Evolutionary conservation across 164 flowering plant species (phyloP).

Genomic region (Tetrastigma voinierianum): DNA sequence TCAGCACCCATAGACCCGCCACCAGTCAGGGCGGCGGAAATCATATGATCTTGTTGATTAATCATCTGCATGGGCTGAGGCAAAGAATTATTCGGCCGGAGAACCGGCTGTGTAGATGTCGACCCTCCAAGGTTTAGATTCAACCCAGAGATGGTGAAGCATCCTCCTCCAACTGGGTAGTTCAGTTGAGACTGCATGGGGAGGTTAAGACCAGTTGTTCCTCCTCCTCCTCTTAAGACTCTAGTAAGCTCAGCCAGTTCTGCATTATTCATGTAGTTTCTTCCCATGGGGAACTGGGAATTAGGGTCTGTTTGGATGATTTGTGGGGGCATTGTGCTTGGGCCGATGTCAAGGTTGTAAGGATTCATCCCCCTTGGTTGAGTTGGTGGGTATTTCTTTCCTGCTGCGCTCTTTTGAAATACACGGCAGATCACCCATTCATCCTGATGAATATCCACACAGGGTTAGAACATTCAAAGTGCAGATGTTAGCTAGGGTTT

Average conservation of each 20-base stretch:
- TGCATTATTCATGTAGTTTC: constrained; percentile 45
- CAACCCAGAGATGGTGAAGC: constrained; percentile 73
- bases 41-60: constrained; percentile 32
- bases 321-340: constrained; percentile 19
- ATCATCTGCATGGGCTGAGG: constrained; percentile 13
- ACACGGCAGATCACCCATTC: constrained; percentile 99
- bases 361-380: constrained; percentile 43
- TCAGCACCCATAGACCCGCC: constrained; percentile 8
- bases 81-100: constrained; percentile 19
- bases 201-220: constrained; percentile 24
- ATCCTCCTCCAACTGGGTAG: constrained; percentile 33
- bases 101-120: constrained; percentile 24
- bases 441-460: constrained; percentile 52
- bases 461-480: background rate
- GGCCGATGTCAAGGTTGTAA: constrained; percentile 45
- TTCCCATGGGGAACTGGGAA: constrained; percentile 38
- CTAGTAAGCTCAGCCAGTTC: constrained; percentile 59
- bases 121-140: constrained; percentile 67
- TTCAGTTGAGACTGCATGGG: constrained; percentile 44
- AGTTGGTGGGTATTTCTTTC: constrained; percentile 60
- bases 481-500: no score
- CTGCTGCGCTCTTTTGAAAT: constrained; percentile 73
- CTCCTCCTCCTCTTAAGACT: constrained; percentile 33
- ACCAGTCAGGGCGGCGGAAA: constrained; percentile 27
- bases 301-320: constrained; percentile 35